A percentile compares a stretch with the other conserved stretches of the same genome.
Evolutionary conservation across 164 flowering plant genomes (phyloP).

Genomic region (Magnolia officinalis): DNA sequence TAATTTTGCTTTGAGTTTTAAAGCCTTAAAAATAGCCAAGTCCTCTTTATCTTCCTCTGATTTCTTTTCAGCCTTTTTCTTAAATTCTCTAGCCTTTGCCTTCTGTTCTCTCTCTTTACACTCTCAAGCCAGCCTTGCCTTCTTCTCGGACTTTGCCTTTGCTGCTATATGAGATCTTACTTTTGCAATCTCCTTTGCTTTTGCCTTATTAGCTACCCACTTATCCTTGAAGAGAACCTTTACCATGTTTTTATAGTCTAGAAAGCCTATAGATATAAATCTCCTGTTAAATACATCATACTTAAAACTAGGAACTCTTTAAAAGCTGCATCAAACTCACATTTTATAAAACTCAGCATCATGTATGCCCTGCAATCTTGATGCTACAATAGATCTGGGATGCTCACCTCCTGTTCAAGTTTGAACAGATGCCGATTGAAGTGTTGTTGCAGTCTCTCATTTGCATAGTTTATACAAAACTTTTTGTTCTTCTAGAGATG

Average conservation of each 20-base stretch:
- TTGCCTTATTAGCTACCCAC: constrained; percentile 39
- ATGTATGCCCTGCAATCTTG: too few relatives aligned
- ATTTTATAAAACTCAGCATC: too few relatives aligned
- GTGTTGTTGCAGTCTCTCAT: too few relatives aligned
- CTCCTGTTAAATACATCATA: too few relatives aligned
- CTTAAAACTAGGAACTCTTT: too few relatives aligned
- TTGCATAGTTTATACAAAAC: too few relatives aligned
- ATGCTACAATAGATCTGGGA: too few relatives aligned
- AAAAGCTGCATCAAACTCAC: too few relatives aligned
- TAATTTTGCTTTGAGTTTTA: constrained; percentile 50
- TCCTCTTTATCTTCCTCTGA: constrained; percentile 30
- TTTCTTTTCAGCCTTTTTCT: constrained; percentile 23
- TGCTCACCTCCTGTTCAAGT: too few relatives aligned
- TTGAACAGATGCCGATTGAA: too few relatives aligned
- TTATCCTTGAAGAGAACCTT: constrained; percentile 6
- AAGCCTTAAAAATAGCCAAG: constrained; percentile 28
- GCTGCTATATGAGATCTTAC: constrained; percentile 34
- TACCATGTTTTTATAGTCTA: neutral
- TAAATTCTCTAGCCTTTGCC: constrained; percentile 22
- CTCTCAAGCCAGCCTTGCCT: constrained; percentile 34
- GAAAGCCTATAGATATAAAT: neutral
- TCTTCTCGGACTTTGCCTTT: constrained; percentile 37
- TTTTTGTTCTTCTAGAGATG: too few relatives aligned
- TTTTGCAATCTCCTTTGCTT: constrained; percentile 39
- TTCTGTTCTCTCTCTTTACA: constrained; percentile 35